Evolutionary conservation across 805 yeast genomes (phyloP), one percentile per base, ranked within the genome.

Genomic region (Debaryomyces tyrocola): DNA sequence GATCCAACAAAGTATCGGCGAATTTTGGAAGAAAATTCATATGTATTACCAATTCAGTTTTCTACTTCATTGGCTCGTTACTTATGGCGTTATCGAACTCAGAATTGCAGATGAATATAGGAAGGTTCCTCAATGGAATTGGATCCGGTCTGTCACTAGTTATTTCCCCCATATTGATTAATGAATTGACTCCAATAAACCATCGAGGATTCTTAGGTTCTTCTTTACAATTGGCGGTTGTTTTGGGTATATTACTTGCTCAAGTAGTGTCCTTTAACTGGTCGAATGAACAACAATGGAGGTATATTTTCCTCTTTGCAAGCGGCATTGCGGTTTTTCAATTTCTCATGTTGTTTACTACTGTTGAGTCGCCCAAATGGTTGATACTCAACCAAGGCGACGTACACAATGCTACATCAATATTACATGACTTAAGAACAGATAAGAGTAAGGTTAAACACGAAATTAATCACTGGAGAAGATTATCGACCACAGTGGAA

Each of bases 331-430:
- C 63, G 0, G 36, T 60, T 1, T 28, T 55, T 27, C 73, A 69
- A 46, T 67, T 65, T 44, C 17, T 57, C 2, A 52, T 63, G 20
- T 50, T 70, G n/a, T 67, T 67, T 52, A 59, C 73, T 5, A 63
- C 65, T 3, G 59, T 59, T 1, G 77, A 73, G 50, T 66, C 73
- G 20, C 77, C 77, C 2, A 72, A 71, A 53, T 73, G 77, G 77
- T 53, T 70, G 12, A 56, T 72, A n/a, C 49, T 65, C 40, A 55
- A 58, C 29, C 50, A 56, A 10, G 64, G 63, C 14, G 69, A 70
- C 43, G 56, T 62, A 1, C 18, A 46, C 12, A 44, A 47, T 7
- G 77, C 77, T 3, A 57, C 60, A 2, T 27, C 41, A 2, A 62
- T 70, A 20, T 54, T 72, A 31, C 55, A 51, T 20, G 50, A 47